phyloP scores from a whole-genome alignment of 176 grass and related monocot genomes.

The Tillandsia leiboldiana region DNA sequence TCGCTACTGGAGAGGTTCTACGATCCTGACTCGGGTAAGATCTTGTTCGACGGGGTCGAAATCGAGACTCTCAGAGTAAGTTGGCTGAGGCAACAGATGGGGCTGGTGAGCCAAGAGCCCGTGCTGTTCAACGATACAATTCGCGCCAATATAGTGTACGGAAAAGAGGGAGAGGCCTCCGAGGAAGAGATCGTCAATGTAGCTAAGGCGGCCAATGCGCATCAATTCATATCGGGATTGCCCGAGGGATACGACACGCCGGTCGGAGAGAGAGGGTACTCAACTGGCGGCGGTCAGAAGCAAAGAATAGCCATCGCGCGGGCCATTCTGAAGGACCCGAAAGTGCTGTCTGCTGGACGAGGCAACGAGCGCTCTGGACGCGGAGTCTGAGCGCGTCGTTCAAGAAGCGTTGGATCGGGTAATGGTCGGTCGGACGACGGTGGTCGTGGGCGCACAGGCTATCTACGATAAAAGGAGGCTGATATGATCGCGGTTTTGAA shows the following conservation, averaged over 20 bases:
- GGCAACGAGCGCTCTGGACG: no score
- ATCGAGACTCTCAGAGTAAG: constrained; percentile 50
- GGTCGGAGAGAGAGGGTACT: no score
- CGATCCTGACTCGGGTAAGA: constrained; percentile 47
- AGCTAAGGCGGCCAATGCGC: constrained; percentile 55
- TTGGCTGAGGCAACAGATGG: constrained; percentile 72
- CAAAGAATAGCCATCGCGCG: no score
- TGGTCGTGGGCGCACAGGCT: constrained; percentile 62
- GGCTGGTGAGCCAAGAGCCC: constrained; percentile 72
- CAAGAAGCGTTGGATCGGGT: no score
- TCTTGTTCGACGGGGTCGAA: constrained; percentile 52
- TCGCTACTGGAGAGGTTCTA: constrained; percentile 71
- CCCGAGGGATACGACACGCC: constrained; percentile 66
- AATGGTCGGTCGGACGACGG: no score
- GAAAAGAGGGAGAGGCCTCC: constrained; percentile 41
- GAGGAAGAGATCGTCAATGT: constrained; percentile 67
- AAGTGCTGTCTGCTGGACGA: no score
- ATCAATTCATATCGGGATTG: constrained; percentile 62
- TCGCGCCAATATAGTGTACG: constrained; percentile 62
- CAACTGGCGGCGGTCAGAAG: no score
- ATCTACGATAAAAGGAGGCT: constrained; percentile 62
- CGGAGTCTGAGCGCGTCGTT: no score
- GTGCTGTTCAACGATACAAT: constrained; percentile 76
- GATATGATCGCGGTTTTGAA: constrained; percentile 73
- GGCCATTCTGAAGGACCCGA: no score